Percentiles rank a stretch among this genome's conserved stretches.
Evolutionary conservation across 139 green algal genomes (phyloP).

Genomic region (Desmodesmus armatus): DNA sequence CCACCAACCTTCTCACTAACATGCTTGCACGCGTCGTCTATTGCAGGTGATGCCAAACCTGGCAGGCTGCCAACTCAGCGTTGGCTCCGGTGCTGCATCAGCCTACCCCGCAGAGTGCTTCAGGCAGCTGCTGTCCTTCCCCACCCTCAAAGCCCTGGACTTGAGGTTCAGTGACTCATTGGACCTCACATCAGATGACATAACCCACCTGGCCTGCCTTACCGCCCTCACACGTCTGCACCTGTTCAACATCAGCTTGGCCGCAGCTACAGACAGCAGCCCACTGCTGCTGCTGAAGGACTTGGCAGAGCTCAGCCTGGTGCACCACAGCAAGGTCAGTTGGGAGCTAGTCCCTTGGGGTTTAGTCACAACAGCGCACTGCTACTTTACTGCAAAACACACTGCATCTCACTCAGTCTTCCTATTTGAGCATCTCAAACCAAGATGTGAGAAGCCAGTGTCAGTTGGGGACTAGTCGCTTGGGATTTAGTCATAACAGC

Average conservation of each 20-base stretch:
- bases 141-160: conserved; percentile 15
- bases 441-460: no score
- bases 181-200: not conserved
- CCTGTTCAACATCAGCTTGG: conserved; percentile 4
- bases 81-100: not conserved
- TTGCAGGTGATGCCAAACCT: not conserved
- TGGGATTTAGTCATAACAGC: no score
- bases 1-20: no score
- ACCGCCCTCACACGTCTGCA: not conserved
- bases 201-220: conserved; percentile 2
- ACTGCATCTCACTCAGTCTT: no score
- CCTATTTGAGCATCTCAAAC: no score
- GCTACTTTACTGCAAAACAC: no score
- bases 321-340: conserved; percentile 43
- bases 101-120: not conserved
- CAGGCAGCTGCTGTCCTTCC: not conserved
- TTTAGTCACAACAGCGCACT: no score
- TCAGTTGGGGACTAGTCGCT: no score
- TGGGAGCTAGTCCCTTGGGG: no score
- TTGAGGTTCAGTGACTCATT: conserved; percentile 12
- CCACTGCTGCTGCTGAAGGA: not conserved
- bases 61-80: not conserved
- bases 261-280: not conserved
- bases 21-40: no score
- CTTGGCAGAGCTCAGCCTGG: conserved; percentile 17